phyloP scores from a whole-genome alignment of 1,284 basidiomycete genomes.

The Leccinum angustisporum region DNA sequence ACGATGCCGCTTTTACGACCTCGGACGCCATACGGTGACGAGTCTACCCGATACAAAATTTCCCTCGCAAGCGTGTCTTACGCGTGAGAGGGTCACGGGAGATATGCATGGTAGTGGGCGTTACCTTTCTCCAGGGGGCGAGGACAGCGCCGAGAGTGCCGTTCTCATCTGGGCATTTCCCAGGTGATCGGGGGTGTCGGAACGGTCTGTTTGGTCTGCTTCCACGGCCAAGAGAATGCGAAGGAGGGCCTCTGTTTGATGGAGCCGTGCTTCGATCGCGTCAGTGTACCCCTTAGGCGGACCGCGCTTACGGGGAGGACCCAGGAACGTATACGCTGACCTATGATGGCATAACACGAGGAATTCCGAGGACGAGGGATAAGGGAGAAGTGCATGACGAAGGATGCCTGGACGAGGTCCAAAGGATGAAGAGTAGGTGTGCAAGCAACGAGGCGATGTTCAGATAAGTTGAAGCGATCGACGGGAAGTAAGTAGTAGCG shows the following conservation, averaged over 20 bases:
- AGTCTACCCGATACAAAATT: conserved; percentile 74
- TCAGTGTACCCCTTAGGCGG: conserved; percentile 88
- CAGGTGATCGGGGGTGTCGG: conserved; percentile 49
- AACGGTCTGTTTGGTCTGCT: conserved; percentile 59
- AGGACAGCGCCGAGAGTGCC: conserved; percentile 21
- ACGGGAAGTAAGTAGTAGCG: neutral
- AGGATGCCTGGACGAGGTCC: neutral
- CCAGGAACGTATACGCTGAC: conserved; percentile 66
- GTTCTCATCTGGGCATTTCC: conserved; percentile 16
- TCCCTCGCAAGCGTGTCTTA: conserved; percentile 72
- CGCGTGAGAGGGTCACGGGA: neutral
- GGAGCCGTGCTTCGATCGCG: conserved; percentile 83
- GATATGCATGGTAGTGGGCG: neutral
- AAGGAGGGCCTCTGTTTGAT: conserved; percentile 83
- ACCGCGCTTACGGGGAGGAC: conserved; percentile 44
- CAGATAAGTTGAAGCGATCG: neutral
- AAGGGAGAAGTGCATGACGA: neutral
- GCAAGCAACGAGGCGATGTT: neutral
- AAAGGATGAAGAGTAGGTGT: neutral
- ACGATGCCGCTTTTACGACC: conserved; percentile 46
- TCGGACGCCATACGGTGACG: conserved; percentile 71
- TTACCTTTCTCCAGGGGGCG: conserved; percentile 30
- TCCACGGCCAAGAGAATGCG: conserved; percentile 71
- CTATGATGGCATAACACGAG: neutral
- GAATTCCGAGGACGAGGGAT: neutral